phyloP scores from a whole-genome alignment of 495 filamentous ascomycete genomes.

The Tuber calosporum region DNA sequence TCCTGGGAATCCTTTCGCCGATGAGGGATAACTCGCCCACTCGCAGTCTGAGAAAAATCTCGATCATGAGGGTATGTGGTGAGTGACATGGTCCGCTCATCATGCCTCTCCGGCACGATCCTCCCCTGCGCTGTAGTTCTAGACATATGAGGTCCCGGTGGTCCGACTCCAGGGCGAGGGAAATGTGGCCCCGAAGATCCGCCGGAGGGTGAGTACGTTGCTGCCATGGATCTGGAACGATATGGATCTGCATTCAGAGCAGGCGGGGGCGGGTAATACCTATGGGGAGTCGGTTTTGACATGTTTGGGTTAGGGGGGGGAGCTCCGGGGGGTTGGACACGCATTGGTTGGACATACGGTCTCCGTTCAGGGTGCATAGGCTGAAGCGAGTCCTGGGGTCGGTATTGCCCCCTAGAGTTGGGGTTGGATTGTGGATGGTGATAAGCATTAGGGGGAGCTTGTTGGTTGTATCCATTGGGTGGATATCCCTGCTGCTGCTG shows the following conservation, averaged over 20 bases:
- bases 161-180: constrained; percentile 43
- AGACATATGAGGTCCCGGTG: constrained; percentile 46
- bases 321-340: constrained; percentile 42
- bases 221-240: constrained; percentile 84
- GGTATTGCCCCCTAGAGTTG: constrained; percentile 50
- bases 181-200: constrained; percentile 39
- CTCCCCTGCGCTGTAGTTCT: constrained; percentile 86
- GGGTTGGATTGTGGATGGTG: constrained; percentile 43
- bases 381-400: constrained; percentile 59
- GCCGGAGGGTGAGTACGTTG: constrained; percentile 28
- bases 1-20: constrained; percentile 42
- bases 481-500: constrained; percentile 42
- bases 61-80: constrained; percentile 71
- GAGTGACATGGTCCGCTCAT: constrained; percentile 94
- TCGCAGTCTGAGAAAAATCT: constrained; percentile 80
- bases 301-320: constrained; percentile 37
- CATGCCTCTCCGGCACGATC: constrained; percentile 79
- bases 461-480: constrained; percentile 43
- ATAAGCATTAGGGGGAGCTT: constrained; percentile 44
- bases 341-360: constrained; percentile 49
- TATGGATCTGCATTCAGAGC: constrained; percentile 77
- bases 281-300: constrained; percentile 50
- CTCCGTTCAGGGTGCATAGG: constrained; percentile 54
- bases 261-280: constrained; percentile 54
- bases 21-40: constrained; percentile 76